These are phyloP conservation scores for Sarcocystis neurona DNA, from an alignment of 169 alveolate genomes.

Conservation along the genomic window DNA sequence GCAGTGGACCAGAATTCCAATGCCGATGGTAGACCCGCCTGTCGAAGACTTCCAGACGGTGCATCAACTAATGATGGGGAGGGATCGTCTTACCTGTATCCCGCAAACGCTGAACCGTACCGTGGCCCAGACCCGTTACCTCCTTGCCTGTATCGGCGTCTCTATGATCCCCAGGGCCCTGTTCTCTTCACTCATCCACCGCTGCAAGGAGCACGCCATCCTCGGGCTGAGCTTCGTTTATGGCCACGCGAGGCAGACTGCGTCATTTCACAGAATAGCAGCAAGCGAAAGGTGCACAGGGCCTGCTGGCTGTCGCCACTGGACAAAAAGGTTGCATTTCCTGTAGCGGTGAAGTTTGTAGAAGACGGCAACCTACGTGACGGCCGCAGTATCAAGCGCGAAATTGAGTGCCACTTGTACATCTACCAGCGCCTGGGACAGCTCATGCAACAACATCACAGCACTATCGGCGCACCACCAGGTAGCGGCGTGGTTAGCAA, in stretches of 20 bases:
- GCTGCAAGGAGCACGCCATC: conserved; percentile 71
- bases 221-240: conserved; percentile 77
- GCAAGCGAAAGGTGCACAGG: conserved; percentile 81
- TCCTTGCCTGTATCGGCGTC: conserved; percentile 66
- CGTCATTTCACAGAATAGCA: conserved; percentile 81
- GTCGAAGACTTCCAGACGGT: too few relatives aligned
- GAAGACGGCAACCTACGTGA: conserved; percentile 83
- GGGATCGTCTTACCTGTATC: too few relatives aligned
- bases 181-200: conserved; percentile 78
- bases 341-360: conserved; percentile 84
- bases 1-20: too few relatives aligned
- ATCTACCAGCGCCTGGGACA: conserved; percentile 77
- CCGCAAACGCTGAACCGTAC: too few relatives aligned
- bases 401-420: conserved; percentile 84
- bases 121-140: conserved; percentile 44
- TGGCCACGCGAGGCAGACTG: conserved; percentile 74
- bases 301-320: conserved; percentile 79
- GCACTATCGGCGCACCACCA: too few relatives aligned
- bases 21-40: too few relatives aligned
- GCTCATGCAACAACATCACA: conserved; percentile 64
- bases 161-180: conserved; percentile 83
- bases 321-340: conserved; percentile 72
- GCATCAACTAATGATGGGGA: too few relatives aligned
- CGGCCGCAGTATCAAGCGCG: conserved; percentile 85
- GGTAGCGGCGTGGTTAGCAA: too few relatives aligned